Evolutionary conservation across 2,329 filamentous ascomycete species (phyloP), one percentile per base, ranked within the genome.

Genomic region (Colletotrichum spaethianum): DNA sequence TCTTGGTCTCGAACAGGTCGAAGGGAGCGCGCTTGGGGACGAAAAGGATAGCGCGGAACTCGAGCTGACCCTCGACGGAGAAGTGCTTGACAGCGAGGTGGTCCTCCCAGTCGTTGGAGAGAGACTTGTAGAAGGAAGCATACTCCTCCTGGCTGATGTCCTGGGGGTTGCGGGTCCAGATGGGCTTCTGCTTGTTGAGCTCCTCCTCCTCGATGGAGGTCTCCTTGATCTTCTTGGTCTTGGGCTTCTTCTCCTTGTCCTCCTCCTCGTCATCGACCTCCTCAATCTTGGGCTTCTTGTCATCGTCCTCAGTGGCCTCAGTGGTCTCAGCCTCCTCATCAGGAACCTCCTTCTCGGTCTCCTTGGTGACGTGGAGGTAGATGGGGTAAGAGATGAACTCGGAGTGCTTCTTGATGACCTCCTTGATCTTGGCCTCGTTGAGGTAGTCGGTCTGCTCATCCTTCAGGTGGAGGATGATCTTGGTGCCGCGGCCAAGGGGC

Each of bases 351-450:
- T 91, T 98, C 94, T 99, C 96, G 77, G 93, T 95, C 94, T 99
- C 96, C 93, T 99, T 99, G 85, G 93, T 87, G 82, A 99, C 95
- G 89, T 99, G 96, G 78, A 99, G 96, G 91, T 98, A 99, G 93
- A 99, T 99, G 83, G 96, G 96, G 91, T 99, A 99, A 63, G 96
- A 98, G 90, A 99, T 99, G 91, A 99, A 99, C 90, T 99, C 96
- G 83, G 96, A 98, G 93, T 99, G 96, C 94, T 99, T 99, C 95
- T 98, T 98, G 90, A 99, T 95, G 77, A 99, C 96, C 91, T 99
- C 96, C 94, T 99, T 99, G 90, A 99, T 93, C 91, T 96, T 96
- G 90, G 90, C 90, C 93, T 99, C 96, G 87, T 98, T 97, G 78
- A 98, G 90, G 92, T 98, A 99, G 86, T 98, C 96, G 77, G 89